A percentile compares a stretch with the other conserved stretches of the same genome.
phyloP scores from a whole-genome alignment of 805 yeast species.

The Metschnikowia hibisci region DNA sequence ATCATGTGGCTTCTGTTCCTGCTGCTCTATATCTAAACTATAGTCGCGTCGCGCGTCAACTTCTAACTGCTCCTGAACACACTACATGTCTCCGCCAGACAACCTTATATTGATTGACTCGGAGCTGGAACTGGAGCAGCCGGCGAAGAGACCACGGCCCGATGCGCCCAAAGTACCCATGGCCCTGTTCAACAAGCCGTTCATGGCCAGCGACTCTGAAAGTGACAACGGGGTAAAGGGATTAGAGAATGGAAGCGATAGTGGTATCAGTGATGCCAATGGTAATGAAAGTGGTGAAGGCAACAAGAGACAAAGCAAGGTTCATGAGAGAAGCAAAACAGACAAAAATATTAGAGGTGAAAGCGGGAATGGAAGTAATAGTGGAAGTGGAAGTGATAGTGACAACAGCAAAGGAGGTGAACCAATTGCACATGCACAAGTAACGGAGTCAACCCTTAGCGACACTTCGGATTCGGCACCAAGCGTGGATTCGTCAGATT shows the following conservation, averaged over 20 bases:
- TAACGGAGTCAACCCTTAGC: neutral
- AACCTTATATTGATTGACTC: slow-evolving; percentile 16
- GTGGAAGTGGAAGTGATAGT: too few relatives aligned
- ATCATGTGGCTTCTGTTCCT: too few relatives aligned
- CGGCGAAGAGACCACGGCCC: slow-evolving; percentile 10
- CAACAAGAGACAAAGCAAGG: too few relatives aligned
- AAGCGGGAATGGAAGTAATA: too few relatives aligned
- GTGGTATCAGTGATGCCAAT: neutral
- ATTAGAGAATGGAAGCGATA: neutral
- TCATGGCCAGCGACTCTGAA: slow-evolving; percentile 14
- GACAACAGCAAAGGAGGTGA: too few relatives aligned
- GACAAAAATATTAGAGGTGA: too few relatives aligned
- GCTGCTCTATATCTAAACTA: neutral
- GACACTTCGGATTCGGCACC: slow-evolving; percentile 3
- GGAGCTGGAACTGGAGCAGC: slow-evolving; percentile 14
- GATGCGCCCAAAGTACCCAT: neutral
- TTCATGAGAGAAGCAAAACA: too few relatives aligned
- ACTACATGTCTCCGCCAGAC: slow-evolving; percentile 4
- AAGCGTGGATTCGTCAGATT: slow-evolving; percentile 10
- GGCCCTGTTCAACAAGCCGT: slow-evolving; percentile 16
- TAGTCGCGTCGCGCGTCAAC: neutral
- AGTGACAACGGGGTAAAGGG: too few relatives aligned
- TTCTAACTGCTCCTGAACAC: neutral
- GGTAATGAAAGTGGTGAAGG: too few relatives aligned
- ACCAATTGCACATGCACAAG: neutral